These are phyloP conservation scores for Leccinum fibrillosum DNA, from an alignment of 768 basidiomycete species.

Conservation along the genomic window DNA sequence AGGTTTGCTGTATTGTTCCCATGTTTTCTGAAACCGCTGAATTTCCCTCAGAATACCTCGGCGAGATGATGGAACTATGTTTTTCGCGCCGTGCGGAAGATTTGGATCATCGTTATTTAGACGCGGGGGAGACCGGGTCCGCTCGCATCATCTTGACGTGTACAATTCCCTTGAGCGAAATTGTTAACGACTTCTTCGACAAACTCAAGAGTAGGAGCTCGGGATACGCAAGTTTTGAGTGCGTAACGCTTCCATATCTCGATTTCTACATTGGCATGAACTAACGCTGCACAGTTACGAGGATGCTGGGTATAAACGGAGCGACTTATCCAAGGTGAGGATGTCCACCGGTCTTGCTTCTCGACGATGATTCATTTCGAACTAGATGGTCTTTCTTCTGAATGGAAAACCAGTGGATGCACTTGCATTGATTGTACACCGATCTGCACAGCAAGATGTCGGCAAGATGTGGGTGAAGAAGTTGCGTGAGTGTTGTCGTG, in stretches of 20 bases:
- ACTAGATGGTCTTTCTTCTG: constrained; percentile 85
- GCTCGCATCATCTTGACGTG: constrained; percentile 80
- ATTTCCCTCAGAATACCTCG: constrained; percentile 69
- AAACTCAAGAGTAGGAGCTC: constrained; percentile 90
- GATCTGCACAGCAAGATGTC: constrained; percentile 68
- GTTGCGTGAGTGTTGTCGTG: constrained; percentile 59
- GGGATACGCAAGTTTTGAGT: constrained; percentile 93
- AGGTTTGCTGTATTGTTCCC: constrained; percentile 43
- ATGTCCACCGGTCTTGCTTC: not conserved
- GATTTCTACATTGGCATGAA: not conserved
- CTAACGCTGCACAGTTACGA: constrained; percentile 68
- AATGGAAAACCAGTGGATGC: constrained; percentile 92
- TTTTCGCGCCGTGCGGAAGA: constrained; percentile 80
- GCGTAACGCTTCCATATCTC: constrained; percentile 26
- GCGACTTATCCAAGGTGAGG: constrained; percentile 78
- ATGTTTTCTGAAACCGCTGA: not conserved
- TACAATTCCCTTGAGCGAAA: constrained; percentile 83
- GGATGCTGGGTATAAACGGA: constrained; percentile 82
- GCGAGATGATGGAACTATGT: constrained; percentile 95
- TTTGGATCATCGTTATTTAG: constrained; percentile 81
- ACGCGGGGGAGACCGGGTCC: constrained; percentile 38
- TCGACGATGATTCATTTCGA: constrained; percentile 1
- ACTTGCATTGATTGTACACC: constrained; percentile 87
- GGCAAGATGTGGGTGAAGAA: constrained; percentile 89
- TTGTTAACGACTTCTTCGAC: constrained; percentile 95